phyloP scores from a whole-genome alignment of 129 eudicot species.

The Artemisia annua region DNA sequence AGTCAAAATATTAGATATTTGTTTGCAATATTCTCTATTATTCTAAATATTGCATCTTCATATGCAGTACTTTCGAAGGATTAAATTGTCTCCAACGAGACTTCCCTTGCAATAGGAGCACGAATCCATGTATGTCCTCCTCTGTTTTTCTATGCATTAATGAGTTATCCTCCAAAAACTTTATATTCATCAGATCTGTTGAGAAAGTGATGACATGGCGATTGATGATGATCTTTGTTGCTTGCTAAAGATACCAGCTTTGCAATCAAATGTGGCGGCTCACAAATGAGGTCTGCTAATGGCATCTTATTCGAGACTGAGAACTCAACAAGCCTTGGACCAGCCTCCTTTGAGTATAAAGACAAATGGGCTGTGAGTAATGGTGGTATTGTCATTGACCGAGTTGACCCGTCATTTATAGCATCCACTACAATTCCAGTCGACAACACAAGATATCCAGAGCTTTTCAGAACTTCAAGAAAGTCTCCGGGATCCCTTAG shows the following conservation, averaged over 20 bases:
- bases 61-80: slow-evolving; percentile 38
- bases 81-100: slow-evolving; percentile 47
- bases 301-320: slow-evolving; percentile 43
- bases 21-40: background rate
- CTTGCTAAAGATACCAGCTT: slow-evolving; percentile 42
- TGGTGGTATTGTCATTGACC: slow-evolving; percentile 41
- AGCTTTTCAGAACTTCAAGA: slow-evolving; percentile 49
- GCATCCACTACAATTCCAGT: slow-evolving; percentile 29
- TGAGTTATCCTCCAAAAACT: slow-evolving; percentile 13
- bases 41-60: slow-evolving; percentile 7
- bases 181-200: background rate
- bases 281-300: slow-evolving; percentile 37
- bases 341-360: slow-evolving; percentile 36
- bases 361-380: slow-evolving; percentile 53
- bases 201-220: slow-evolving; percentile 21
- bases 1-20: background rate
- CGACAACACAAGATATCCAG: slow-evolving; percentile 39
- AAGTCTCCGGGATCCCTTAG: slow-evolving; percentile 55
- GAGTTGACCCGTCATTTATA: slow-evolving; percentile 37
- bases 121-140: slow-evolving; percentile 42
- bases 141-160: background rate
- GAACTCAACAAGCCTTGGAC: slow-evolving; percentile 45
- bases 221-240: slow-evolving; percentile 22
- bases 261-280: slow-evolving; percentile 61
- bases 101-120: slow-evolving; percentile 53